Evolutionary conservation across 768 basidiomycete genomes (phyloP), one percentile per base, ranked within the genome.

Genomic region (Tylopilus subfusipes): DNA sequence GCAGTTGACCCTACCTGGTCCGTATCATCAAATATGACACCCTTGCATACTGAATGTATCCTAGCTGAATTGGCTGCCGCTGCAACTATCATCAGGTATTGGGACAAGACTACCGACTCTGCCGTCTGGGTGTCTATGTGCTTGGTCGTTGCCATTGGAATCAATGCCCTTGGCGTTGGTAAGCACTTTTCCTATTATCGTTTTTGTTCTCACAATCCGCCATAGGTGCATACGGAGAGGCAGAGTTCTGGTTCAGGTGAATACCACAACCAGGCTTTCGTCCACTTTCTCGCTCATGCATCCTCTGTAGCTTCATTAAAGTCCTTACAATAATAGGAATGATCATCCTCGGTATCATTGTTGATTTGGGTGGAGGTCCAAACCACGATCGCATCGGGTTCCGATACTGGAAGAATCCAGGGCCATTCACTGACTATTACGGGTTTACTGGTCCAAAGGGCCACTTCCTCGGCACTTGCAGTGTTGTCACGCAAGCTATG

Each of bases 331-430:
- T 54, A 19, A 29, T 21, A 2, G 47, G 46, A 12, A 34, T 54
- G 24, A 48, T 54, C 1, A 36, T 54, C n/a, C 40, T 54, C 10
- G 53, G 53, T 14, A 54, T 54, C 21, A 24, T 54, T 16, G 40
- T 54, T 13, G 53, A 54, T 33, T 29, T 54, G 14, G 53, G 53
- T 27, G 53, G 53, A 21, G 40, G 47, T 22, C 47, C 53, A 14
- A 48, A 13, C 1, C 53, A 48, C 12, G 53, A 54, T 48, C 47
- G 33, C 7, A 43, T 54, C 29, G 53, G 53, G 19, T 54, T 78
- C 57, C 73, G 74, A 2, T 78, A 74, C 63, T 78, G 75, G 76
- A 74, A 68, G 43, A 48, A 83, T 5, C 53, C 53, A 9, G 53
- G 53, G 8, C 53, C 53, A 11, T 54, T 54, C 25, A 8, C 33